Base-by-base conservation (phyloP, 768 basidiomycete genomes). In the Thelephora ganbajun region DNA sequence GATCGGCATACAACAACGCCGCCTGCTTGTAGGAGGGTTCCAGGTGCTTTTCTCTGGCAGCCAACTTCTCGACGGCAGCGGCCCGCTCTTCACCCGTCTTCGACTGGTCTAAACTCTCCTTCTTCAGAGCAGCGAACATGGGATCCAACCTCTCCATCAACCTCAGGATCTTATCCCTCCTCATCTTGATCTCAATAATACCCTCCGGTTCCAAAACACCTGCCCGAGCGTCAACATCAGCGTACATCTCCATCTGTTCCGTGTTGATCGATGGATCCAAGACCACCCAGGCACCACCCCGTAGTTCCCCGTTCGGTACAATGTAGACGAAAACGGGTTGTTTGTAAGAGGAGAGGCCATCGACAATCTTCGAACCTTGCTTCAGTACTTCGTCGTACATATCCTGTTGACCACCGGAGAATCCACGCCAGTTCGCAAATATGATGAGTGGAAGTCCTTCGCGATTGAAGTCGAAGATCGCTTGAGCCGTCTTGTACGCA, bases 381-480 rank as follows among this genome's bases (percentile, higher is more conserved):
- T 97, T 97, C 58, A 97, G 71, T 48, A 97, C 78, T 62, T 94
- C 93, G 65, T 97, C 92, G 58, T 91, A 94, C 92, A 97, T 97
- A 64, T 97, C 93, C 65, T 96, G 93, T 65, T 97, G 93, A 53
- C 96, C 96, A 53, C 96, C 96, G 18, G 96, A 99, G 80, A 99
- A 99, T 20, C 96, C 96, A 70, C 96, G 87, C 92, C 96, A 98
- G 71, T 99, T 99, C 47, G 96, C 96, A 59, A 99, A 97, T 64
- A 99, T 93, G 63, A 98, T 93, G 50, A 99, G 73, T 3, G 96
- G 96, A 12, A 99, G 71, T 19, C 88, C 90, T 66, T 99, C 96
- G 37, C 96, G 83, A 67, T 94, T 86, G 71, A 98, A 89, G 68
- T 99, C 96, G 65, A 92, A 92, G 70, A 98, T 98, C 13, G 96